Evolutionary conservation across 2,329 filamentous ascomycete genomes (phyloP), one percentile per base, ranked within the genome.

Genomic region (Rhynchosporium agropyri): DNA sequence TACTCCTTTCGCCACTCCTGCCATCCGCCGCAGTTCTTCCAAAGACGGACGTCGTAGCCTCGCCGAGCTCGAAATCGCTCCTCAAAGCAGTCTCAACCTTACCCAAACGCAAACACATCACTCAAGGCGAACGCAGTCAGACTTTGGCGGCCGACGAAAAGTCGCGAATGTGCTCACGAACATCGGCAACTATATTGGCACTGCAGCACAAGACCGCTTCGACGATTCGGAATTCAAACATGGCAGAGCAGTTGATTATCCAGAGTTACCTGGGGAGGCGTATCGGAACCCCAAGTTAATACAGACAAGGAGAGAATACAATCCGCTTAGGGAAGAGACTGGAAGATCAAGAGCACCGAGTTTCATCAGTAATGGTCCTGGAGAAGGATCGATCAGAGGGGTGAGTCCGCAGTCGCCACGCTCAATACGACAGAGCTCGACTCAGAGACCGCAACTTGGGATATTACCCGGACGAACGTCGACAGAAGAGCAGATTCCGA

Each of bases 251-350:
- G 71, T 74, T n/a, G 76, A 78, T n/a, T 88, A 80, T 54, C 85
- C 85, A 0, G 78, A 81, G 60, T 76, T 84, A 0, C 85, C 85
- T 0, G 85, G 83, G 2, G 84, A 87, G 66, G 68, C 65, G 1
- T 64, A 73, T 2, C 77, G 81, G 36, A 84, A 84, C 53, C 70
- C 67, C 0, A 67, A 71, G 0, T 69, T 84, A 0, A 58, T 64
- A 20, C 67, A 74, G 3, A 78, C 80, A 31, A 76, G 74, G 51
- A 73, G 77, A 36, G 68, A 71, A 4, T 84, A 80, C 62, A 79
- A 78, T 45, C 70, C 65, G 3, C 68, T 61, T 9, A 72, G 72
- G 15, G 72, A 75, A 9, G 77, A 73, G 4, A 73, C 72, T 29
- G 55, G 67, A 15, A 72, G 72, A 0, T 73, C 73, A 1, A 62